These are phyloP conservation scores for Chlamydomonas applanata DNA, from an alignment of 139 green algal genomes.

Conservation along the genomic window DNA sequence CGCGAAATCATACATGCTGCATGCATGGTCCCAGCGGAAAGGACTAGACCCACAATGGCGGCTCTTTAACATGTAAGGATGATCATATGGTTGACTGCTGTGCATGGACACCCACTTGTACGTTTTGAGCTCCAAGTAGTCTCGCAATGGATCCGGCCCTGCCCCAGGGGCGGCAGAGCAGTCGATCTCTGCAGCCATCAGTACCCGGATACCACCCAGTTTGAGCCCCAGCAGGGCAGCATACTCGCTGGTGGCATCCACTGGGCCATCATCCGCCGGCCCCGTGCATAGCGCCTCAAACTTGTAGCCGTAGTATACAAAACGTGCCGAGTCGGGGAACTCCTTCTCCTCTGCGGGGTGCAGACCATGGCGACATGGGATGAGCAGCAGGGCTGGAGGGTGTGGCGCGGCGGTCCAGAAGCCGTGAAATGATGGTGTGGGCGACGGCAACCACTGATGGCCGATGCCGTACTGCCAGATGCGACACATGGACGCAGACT, in stretches of 20 bases:
- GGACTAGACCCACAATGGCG: no score
- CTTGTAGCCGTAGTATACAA: conserved; percentile 56
- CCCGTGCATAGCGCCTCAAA: conserved; percentile 48
- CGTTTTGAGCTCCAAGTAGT: conserved; percentile 46
- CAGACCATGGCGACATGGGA: neutral
- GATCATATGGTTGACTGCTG: no score
- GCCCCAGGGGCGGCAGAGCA: neutral
- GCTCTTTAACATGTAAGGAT: no score
- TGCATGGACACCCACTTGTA: no score
- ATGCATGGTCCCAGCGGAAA: no score
- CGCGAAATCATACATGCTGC: conserved; percentile 18
- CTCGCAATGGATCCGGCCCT: neutral
- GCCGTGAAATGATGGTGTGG: no score
- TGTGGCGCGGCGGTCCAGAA: no score
- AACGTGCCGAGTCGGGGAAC: conserved; percentile 20
- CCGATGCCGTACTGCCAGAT: no score
- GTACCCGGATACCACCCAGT: conserved; percentile 31
- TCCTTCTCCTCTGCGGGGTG: neutral
- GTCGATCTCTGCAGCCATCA: conserved; percentile 62
- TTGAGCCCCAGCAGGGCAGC: conserved; percentile 19
- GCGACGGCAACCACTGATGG: no score
- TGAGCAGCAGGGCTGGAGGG: neutral
- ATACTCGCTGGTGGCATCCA: conserved; percentile 55
- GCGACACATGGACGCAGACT: no score
- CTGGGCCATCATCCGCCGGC: neutral